phyloP scores from a whole-genome alignment of 1,139 yeast genomes.

The Saccharomyces hybrid region DNA sequence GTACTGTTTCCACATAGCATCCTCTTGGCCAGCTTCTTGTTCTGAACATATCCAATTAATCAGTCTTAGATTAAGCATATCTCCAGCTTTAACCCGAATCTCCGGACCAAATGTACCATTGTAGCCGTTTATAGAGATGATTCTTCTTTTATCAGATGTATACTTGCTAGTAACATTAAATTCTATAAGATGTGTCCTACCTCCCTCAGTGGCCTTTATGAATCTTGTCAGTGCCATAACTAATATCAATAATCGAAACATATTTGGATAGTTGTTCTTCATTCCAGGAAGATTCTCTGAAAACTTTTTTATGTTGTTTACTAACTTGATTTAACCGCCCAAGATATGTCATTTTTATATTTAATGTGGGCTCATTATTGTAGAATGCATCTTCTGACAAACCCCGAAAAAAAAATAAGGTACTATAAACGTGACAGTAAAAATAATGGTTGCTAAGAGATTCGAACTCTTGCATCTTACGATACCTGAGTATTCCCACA shows the following conservation, averaged over 20 bases:
- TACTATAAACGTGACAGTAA: background rate
- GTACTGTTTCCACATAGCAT: constrained; percentile 15
- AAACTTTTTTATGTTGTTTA: background rate
- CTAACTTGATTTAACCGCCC: background rate
- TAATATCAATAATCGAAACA: background rate
- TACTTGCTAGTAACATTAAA: constrained; percentile 12
- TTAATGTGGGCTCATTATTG: background rate
- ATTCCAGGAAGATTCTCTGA: background rate
- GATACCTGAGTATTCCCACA: constrained; percentile 26
- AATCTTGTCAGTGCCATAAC: background rate
- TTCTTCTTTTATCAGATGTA: constrained; percentile 12
- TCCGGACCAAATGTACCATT: constrained; percentile 20
- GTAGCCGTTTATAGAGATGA: constrained; percentile 20
- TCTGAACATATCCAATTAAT: constrained; percentile 18
- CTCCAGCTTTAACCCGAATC: constrained; percentile 20
- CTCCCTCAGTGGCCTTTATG: background rate
- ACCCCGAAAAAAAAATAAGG: constrained; percentile 3
- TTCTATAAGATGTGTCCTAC: constrained; percentile 9
- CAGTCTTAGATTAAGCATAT: constrained; percentile 15
- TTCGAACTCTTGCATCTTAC: constrained; percentile 30
- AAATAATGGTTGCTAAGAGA: constrained; percentile 20
- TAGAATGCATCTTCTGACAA: constrained; percentile 23
- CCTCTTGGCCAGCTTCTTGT: constrained; percentile 10
- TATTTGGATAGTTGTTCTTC: background rate
- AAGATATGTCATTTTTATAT: background rate